These are phyloP conservation scores for Datisca glomerata DNA, from an alignment of 306 rosid genomes.

Conservation along the genomic window DNA sequence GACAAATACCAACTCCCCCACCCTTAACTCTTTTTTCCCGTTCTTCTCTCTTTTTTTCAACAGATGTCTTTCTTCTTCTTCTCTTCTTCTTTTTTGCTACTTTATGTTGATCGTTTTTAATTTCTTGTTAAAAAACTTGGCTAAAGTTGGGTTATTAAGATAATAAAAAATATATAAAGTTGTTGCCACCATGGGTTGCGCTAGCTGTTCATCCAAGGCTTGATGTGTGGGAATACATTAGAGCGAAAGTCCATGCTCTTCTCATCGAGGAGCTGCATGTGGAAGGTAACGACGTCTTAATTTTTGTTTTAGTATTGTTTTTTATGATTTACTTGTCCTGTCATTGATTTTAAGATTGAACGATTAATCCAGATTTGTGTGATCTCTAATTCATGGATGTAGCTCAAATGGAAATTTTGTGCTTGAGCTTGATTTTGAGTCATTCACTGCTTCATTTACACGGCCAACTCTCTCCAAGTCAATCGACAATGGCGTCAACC, in stretches of 20 bases:
- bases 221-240: constrained; percentile 93
- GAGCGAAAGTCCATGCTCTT: constrained; percentile 79
- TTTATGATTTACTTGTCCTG: not conserved
- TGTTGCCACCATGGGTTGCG: constrained; percentile 95
- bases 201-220: constrained; percentile 97
- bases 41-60: no score
- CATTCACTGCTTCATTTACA: constrained; percentile 78
- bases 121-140: no score
- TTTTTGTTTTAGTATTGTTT: not conserved
- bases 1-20: no score
- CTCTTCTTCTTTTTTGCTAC: no score
- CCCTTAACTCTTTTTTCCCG: no score
- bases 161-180: no score
- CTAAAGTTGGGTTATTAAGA: no score
- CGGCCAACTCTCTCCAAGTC: constrained; percentile 91
- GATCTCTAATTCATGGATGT: no score
- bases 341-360: no score
- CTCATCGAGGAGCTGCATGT: constrained; percentile 64
- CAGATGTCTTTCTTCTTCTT: no score
- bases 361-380: no score
- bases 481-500: constrained; percentile 95
- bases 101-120: no score
- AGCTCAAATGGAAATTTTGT: constrained; percentile 77
- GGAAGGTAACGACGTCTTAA: constrained; percentile 42
- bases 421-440: constrained; percentile 96